Evolutionary conservation across 495 filamentous ascomycete genomes (phyloP), one percentile per base, ranked within the genome.

Genomic region (Cladorrhinum samala): DNA sequence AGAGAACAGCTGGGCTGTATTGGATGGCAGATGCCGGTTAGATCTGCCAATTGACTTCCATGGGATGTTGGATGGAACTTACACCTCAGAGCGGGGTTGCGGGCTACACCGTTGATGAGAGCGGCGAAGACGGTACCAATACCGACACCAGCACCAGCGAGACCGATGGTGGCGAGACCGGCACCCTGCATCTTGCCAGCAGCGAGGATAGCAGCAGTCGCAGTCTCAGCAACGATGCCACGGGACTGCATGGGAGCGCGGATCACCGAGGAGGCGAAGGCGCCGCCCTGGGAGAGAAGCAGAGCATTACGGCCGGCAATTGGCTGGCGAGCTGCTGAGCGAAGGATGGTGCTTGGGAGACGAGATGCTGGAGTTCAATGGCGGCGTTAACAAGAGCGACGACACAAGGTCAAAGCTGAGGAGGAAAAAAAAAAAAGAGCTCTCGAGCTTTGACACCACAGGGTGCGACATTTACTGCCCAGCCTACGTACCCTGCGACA

Each of bases 91-190:
- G 70, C 59, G 11, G 70, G 70, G 62, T 72, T 72, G 52, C 70
- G 64, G 13, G 70, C 68, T 49, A 67, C 64, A 55, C 70, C 70
- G 21, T 53, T 60, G 53, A 72, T 72, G 52, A 72, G 54, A 20
- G 70, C 52, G 14, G 53, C 70, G 54, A 71, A 72, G 23, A 72
- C 67, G 33, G 57, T 63, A 20, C 70, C 70, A 51, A 72, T 72
- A 54, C 70, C 70, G 46, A 65, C 58, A 57, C 70, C 70, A 52
- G 70, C 68, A 45, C 70, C 70, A 46, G 69, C 68, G 16, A 72
- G 60, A 39, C 70, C 70, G 45, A 69, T 65, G 24, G 70, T 66
- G 40, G 70, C 70, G 21, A 65, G 52, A 53, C 70, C 70, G 27
- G 70, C 64, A 55, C 68, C 69, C 36, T 69, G 65, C 33, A 68